Conservation (phyloP, 805 yeast species). For the Pichia scutulata region DNA sequence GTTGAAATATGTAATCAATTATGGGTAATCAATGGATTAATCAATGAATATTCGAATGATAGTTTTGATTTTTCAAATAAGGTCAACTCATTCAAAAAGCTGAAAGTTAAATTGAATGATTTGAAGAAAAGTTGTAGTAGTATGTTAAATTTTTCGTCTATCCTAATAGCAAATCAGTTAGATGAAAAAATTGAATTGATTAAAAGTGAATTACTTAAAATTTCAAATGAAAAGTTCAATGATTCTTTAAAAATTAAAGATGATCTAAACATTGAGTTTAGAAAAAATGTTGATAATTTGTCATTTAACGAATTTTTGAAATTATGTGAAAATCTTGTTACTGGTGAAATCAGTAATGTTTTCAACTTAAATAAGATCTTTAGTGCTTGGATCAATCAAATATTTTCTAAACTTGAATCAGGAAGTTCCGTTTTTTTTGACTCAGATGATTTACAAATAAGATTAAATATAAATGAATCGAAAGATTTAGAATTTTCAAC, state of each 20-base stretch:
- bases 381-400: background rate
- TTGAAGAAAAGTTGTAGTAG: conserved; percentile 1
- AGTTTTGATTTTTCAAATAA: conserved; percentile 11
- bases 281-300: background rate
- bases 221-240: conserved; percentile 7
- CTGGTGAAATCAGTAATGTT: background rate
- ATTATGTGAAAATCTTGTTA: too few relatives aligned
- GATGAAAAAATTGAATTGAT: conserved; percentile 7
- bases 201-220: background rate
- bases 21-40: conserved; percentile 26
- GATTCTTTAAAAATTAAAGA: conserved; percentile 10
- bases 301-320: background rate
- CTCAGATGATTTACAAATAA: background rate
- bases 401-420: background rate
- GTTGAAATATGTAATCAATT: conserved; percentile 26
- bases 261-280: conserved; percentile 13
- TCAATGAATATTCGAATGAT: conserved; percentile 17
- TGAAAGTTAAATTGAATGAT: conserved; percentile 11
- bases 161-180: conserved; percentile 15
- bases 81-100: conserved; percentile 14
- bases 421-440: background rate
- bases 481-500: background rate
- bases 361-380: background rate
- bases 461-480: background rate
- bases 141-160: background rate